Evolutionary conservation across 306 rosid species (phyloP), one percentile per base, ranked within the genome.

Genomic region (Begonia masoniana): DNA sequence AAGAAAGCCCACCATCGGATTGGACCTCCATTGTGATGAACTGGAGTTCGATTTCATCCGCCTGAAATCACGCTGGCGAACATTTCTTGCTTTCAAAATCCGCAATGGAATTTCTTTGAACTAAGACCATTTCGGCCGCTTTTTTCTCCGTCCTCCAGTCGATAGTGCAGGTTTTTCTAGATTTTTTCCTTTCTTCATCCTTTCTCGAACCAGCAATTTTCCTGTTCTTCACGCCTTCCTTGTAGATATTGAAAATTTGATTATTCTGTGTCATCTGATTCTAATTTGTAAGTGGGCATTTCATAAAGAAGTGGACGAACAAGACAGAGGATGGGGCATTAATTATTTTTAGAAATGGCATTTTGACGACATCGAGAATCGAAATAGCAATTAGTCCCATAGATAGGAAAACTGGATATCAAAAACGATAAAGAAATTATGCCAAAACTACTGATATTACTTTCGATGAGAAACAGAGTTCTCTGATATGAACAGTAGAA

Each of bases 1-100:
- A 92, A 41, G 99, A 92, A 57, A 83, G 86, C 4, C 85, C 85
- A 6, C 91, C 87, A n/a, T n/a, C n/a, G n/a, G n/a, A n/a, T n/a
- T 77, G 10, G 19, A 62, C 49, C 66, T 53, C 17, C 59, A 53
- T 52, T 62, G 59, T 7, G 66, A 88, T 50, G 97, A 92, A 47
- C 84, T 83, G 8, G 99, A 86, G 57, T 77, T 86, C 12, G 95
- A 82, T 63, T 74, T 68, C 62, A 73, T 56, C 21, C 75, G 62
- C 19, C 65, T 62, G 19, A 76, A 68, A 26, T 60, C 78, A 0
- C 78, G 75, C 48, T 23, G 41, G 13, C 14, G 53, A 31, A 56
- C 62, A 46, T 73, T 71, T 21, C 71, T 51, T 6, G 60, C 39
- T 57, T 73, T 70, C 84, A 2, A 69, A 78, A 55, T 87, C 94